A percentile compares a stretch with the other conserved stretches of the same genome.
Conservation (phyloP, 2,329 filamentous ascomycete genomes). For the Dactylellina drechsleri region DNA sequence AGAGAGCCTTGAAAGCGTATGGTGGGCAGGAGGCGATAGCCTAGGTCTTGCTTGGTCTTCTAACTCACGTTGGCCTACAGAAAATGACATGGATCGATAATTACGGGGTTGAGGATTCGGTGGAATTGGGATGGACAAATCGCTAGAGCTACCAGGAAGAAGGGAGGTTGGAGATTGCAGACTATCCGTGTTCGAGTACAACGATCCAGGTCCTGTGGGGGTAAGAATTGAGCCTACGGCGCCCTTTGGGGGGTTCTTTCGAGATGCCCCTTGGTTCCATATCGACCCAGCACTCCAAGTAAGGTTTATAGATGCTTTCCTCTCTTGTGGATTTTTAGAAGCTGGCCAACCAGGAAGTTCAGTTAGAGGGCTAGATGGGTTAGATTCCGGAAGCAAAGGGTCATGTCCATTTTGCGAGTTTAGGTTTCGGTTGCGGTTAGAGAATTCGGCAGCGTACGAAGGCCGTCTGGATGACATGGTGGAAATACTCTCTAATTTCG, state of each 20-base stretch:
- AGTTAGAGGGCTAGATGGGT: constrained; percentile 79
- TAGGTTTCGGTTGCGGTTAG: constrained; percentile 75
- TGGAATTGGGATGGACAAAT: constrained; percentile 87
- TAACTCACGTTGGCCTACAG: constrained; percentile 85
- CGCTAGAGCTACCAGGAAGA: constrained; percentile 63
- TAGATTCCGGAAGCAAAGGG: constrained; percentile 81
- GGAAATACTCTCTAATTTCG: constrained; percentile 64
- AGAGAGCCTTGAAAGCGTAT: constrained; percentile 68
- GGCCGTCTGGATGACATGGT: constrained; percentile 71
- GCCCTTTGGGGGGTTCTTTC: constrained; percentile 75
- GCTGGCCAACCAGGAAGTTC: constrained; percentile 68
- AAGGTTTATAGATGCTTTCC: constrained; percentile 63
- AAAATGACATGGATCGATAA: constrained; percentile 95
- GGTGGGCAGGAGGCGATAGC: constrained; percentile 63
- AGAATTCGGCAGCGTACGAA: constrained; percentile 85
- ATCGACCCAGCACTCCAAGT: constrained; percentile 74
- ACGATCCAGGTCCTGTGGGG: constrained; percentile 74
- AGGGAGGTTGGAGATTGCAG: constrained; percentile 65
- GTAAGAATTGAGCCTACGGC: constrained; percentile 59
- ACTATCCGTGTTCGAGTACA: constrained; percentile 65
- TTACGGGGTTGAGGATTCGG: constrained; percentile 90
- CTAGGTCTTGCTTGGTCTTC: constrained; percentile 64
- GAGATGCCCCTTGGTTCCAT: constrained; percentile 79
- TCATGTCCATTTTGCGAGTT: constrained; percentile 75
- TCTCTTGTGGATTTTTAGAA: constrained; percentile 68